phyloP scores from a whole-genome alignment of 371 early-diverging fungal species.

The Mortierella sp. region DNA sequence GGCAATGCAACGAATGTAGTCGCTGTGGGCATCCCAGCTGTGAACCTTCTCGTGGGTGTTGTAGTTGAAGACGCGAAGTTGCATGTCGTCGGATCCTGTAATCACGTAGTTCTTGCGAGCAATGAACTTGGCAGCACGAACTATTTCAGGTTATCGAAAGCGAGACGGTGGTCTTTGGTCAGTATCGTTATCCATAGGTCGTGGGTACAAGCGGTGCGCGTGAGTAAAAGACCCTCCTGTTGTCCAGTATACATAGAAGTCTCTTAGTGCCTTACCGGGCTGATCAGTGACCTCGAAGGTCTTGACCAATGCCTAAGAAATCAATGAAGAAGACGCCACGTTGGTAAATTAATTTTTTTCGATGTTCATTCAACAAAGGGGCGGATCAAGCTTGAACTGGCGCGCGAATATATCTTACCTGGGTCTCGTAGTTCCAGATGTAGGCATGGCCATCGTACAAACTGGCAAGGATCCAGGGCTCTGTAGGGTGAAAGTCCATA shows the following conservation, averaged over 20 bases:
- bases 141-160: conserved; percentile 53
- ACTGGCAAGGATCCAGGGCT: conserved; percentile 98
- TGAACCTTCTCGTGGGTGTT: conserved; percentile 98
- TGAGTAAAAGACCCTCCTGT: neutral
- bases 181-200: neutral
- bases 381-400: too few species aligned
- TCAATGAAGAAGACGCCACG: neutral
- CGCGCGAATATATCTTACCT: conserved; percentile 67
- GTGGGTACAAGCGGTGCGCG: neutral
- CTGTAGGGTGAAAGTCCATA: conserved; percentile 99
- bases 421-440: conserved; percentile 99
- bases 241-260: neutral
- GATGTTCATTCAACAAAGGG: neutral
- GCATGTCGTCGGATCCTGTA: conserved; percentile 97
- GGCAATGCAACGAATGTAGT: conserved; percentile 98
- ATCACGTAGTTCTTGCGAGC: conserved; percentile 97
- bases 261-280: conserved; percentile 69
- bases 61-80: conserved; percentile 99
- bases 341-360: conserved; percentile 5
- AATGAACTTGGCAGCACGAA: conserved; percentile 97
- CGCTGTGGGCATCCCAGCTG: conserved; percentile 97
- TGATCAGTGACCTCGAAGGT: conserved; percentile 95
- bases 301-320: conserved; percentile 87
- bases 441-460: conserved; percentile 98
- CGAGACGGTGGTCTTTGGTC: neutral